These are phyloP conservation scores for Irpex rosettiformis DNA, from an alignment of 1,284 basidiomycete genomes.

Conservation along the genomic window DNA sequence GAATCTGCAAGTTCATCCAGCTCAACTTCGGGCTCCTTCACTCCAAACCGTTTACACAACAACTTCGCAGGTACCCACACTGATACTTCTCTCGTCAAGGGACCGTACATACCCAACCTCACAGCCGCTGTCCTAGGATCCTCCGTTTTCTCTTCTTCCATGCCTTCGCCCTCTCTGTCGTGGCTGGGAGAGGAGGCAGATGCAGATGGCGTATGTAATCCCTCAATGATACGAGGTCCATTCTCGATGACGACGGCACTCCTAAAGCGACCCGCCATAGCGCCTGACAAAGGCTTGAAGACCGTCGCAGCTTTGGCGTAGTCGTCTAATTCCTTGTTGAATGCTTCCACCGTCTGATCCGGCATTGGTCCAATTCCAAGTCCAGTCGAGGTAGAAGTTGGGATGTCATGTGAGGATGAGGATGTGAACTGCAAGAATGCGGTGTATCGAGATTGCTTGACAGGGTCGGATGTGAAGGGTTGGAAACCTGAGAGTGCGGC, in stretches of 20 bases:
- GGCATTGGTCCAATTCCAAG: slow-evolving; percentile 39
- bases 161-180: slow-evolving; percentile 27
- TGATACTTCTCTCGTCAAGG: slow-evolving; percentile 72
- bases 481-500: slow-evolving; percentile 86
- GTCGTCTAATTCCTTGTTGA: slow-evolving; percentile 81
- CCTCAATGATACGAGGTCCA: slow-evolving; percentile 66
- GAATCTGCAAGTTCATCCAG: slow-evolving; percentile 12
- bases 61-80: slow-evolving; percentile 80
- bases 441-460: slow-evolving; percentile 84
- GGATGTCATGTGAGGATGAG: slow-evolving; percentile 36
- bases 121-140: slow-evolving; percentile 82
- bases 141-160: slow-evolving; percentile 46
- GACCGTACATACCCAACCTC: slow-evolving; percentile 82
- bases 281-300: slow-evolving; percentile 89
- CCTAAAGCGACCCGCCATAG: slow-evolving; percentile 93
- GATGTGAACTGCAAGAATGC: slow-evolving; percentile 70
- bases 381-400: background rate
- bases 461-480: slow-evolving; percentile 75
- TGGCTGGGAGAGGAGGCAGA: slow-evolving; percentile 31
- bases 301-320: slow-evolving; percentile 86
- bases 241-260: slow-evolving; percentile 64
- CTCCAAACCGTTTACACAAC: slow-evolving; percentile 93
- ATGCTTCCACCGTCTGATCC: slow-evolving; percentile 61
- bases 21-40: slow-evolving; percentile 70
- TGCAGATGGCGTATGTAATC: slow-evolving; percentile 65